Conservation (phyloP, 768 basidiomycete species). For the Trametes meyenii region DNA sequence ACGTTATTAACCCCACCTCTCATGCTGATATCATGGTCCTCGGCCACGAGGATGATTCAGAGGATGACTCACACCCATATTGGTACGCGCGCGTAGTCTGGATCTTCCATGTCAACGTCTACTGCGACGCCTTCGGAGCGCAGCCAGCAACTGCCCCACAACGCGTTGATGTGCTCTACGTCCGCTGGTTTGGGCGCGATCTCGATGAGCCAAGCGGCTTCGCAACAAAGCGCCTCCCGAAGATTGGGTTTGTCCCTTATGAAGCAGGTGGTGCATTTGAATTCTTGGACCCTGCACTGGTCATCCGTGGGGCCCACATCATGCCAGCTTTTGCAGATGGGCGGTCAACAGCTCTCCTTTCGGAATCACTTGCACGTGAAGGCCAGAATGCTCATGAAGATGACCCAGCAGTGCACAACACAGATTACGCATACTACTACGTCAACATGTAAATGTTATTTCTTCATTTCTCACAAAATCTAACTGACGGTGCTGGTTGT, state of each 20-base stretch:
- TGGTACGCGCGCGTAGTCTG: conserved; percentile 35
- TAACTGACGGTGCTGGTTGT: not conserved
- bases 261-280: conserved; percentile 40
- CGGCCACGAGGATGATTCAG: conserved; percentile 13
- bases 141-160: not conserved
- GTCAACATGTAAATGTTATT: conserved; percentile 5
- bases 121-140: conserved; percentile 5
- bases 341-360: conserved; percentile 17
- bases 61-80: conserved; percentile 29
- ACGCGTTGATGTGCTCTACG: conserved; percentile 41
- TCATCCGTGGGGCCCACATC: conserved; percentile 45
- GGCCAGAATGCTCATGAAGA: conserved; percentile 12
- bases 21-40: conserved; percentile 39
- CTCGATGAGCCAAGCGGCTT: conserved; percentile 32
- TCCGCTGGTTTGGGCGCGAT: conserved; percentile 42
- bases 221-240: conserved; percentile 33
- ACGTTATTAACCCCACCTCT: conserved; percentile 42
- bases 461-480: not conserved
- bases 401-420: conserved; percentile 14
- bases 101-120: conserved; percentile 35
- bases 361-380: no score
- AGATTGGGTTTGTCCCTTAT: conserved; percentile 41
- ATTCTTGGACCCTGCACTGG: conserved; percentile 46
- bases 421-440: conserved; percentile 30
- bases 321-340: conserved; percentile 44